Base-by-base conservation (phyloP, 768 basidiomycete genomes). In the Tulasnella sp. region DNA sequence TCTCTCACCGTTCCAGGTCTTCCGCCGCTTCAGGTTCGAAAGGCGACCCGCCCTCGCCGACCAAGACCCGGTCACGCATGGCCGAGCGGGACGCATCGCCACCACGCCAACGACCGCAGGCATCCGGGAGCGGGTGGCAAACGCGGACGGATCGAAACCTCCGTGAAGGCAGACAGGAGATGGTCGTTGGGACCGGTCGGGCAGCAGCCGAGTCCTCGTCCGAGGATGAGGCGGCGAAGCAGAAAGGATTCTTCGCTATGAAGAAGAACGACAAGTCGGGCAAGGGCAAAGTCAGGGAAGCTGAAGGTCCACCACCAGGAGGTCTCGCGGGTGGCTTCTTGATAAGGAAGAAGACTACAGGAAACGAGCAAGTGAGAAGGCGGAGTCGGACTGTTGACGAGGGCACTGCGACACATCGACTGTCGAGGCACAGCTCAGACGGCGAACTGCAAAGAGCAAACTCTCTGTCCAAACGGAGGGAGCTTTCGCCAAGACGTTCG, bases 71-170 rank as follows among this genome's bases (percentile, higher is more conserved):
- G 7, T 72, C 50, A 48, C 81, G 40, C 54, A 14, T 34, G 41
- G 54, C 34, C 20, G 41, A 78, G 37, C 28, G 77, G 28, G 78
- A 72, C 46, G 1, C 80, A 14, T 50, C 78, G n/a, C 72, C 79
- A 14, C 79, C 79, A 24, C 79, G 44, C 76, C 31, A 50, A 1
- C 28, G 40, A n/a, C 22, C 41, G 1, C 28, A 60, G 24, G 48
- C 72, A 31, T n/a, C 34, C 5, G 79, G 50, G 9, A 58, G 75
- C 41, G 81, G 84, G 40, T 88, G 87, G 87, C 84, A 84, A 34
- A 87, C 86, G 72, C 84, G 87, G 18, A 88, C 87, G 8, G 86
- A 86, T 82, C 82, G 81, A 75, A 86, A 88, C 82, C 77, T 88
- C 16, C 78, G 48, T 76, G 83, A 44, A 83, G 84, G 14, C 86